Base-by-base conservation (phyloP, 1,139 yeast species). In the Yamadazyma jaroonii region DNA sequence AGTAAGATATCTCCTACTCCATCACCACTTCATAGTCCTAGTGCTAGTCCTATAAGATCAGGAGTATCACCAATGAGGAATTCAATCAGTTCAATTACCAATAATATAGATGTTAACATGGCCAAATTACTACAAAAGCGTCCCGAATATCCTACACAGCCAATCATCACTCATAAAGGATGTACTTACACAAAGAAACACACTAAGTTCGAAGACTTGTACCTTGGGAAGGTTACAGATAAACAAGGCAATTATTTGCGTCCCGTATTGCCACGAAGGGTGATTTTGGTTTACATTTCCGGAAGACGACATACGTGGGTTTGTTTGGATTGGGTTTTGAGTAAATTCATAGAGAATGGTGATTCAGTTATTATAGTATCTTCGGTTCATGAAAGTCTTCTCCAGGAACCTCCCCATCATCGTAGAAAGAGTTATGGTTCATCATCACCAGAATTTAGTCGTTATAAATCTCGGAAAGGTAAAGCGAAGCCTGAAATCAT, bases 221-320 rank as follows among this genome's bases (percentile, higher is more conserved):
- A 67, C 40, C 45, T 56, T 17, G 59, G 60, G 5, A 57, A 61
- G 31, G 46, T 67, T 32, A 53, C 61, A 23, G 56, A 60, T 15
- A 46, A 46, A 45, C 51, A 52, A 15, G 12, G 46, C 30, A 28
- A 33, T 12, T 46, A n/a, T 31, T 34, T 50, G 20, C 44, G 44
- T 23, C 71, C 86, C 15, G 61, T 66, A 5, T 56, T 78, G 34
- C 79, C 79, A 1, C 62, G 66, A 29, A 62, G 90, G 50, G 73
- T 74, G 2, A 67, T 84, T 7, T 52, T 84, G 49, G 80, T 82
- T 20, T 84, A 83, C 54, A 67, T 84, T 6, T 72, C 81, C 44
- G 95, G 88, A 1, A 64, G 90, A 43, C 72, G 66, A 32, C 90
- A 84, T 58, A 82, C 92, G 0, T 84, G 94, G 92, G 87, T 82